Evolutionary conservation across 176 grass and related monocot genomes (phyloP), one percentile per base, ranked within the genome.

Genomic region (Oryza longistaminata): DNA sequence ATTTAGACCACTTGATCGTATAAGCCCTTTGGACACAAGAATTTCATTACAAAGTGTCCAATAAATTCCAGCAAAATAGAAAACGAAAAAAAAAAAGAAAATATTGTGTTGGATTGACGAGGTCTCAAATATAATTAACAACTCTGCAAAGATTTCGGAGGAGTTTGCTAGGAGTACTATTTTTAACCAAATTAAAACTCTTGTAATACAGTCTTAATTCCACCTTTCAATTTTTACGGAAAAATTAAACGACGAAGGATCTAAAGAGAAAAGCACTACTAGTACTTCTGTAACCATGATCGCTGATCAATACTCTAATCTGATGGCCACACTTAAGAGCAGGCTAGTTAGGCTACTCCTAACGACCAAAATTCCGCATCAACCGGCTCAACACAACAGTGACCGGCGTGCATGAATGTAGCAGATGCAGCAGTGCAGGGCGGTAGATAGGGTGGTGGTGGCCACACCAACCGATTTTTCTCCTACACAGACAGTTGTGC

Each of bases 401-500:
- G 55, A 46, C 39, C 40, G 17, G 16, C 53, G 21, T 21, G 17
- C 52, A 58, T 58, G 17, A 3, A 1, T 13, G 42, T 17, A 25
- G 16, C 22, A 26, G 53, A 19, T 68, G 43, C 29, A 25, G 33
- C 3, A n/a, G 6, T 21, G 53, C 53, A 55, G 19, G 53, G 3
- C 14, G 53, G 17, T 58, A 58, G 53, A 19, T 58, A 17, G 53
- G 48, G 50, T 24, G 21, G n/a, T 78, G n/a, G 33, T 71, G 67
- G 50, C 68, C 14, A 61, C 81, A 82, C 37, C 69, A 73, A 73
- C 81, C 81, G 22, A 14, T 24, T 73, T 53, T 29, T 35, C 65
- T 49, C 24, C 8, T 8, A 2, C 21, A 24, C 15, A 52, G 49
- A 58, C 19, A 58, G 42, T 73, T 74, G 53, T 65, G 39, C 25